A percentile compares a stretch with the other conserved stretches of the same genome.
Evolutionary conservation across 2,329 filamentous ascomycete species (phyloP).

Genomic region (Alternaria alternata): DNA sequence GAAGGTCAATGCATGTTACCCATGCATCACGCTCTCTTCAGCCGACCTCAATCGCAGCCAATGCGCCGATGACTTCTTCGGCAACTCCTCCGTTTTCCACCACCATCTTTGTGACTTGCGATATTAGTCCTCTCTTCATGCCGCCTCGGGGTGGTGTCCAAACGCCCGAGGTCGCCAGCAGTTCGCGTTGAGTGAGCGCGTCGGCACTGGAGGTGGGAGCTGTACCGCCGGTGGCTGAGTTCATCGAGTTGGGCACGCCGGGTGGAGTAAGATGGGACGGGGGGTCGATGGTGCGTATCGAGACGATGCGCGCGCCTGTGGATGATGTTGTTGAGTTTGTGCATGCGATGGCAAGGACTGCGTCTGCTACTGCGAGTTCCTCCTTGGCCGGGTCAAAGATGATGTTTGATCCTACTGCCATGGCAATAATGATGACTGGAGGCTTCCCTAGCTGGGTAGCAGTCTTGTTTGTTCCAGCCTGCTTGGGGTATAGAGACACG

Average conservation of each 20-base stretch:
- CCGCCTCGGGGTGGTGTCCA: conserved; percentile 89
- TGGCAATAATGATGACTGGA: conserved; percentile 88
- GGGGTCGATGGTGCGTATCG: conserved; percentile 59
- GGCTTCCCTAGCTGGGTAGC: conserved; percentile 62
- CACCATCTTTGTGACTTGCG: conserved; percentile 78
- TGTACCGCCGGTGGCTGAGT: conserved; percentile 54
- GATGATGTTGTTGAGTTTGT: conserved; percentile 49
- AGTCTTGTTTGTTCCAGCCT: conserved; percentile 32
- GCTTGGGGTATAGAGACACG: conserved; percentile 74
- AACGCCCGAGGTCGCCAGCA: conserved; percentile 70
- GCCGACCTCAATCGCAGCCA: conserved; percentile 73
- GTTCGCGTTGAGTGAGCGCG: conserved; percentile 59
- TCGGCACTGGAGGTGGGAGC: conserved; percentile 50
- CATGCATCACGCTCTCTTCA: conserved; percentile 26
- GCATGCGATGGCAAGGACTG: conserved; percentile 84
- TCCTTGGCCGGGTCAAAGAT: conserved; percentile 93
- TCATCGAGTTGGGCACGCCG: conserved; percentile 58
- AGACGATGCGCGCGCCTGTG: conserved; percentile 49
- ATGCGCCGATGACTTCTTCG: conserved; percentile 82
- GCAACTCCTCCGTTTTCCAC: conserved; percentile 81
- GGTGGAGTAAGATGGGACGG: conserved; percentile 59
- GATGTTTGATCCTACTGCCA: conserved; percentile 84
- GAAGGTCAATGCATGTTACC: conserved; percentile 1
- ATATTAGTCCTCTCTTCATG: conserved; percentile 76
- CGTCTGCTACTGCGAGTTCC: conserved; percentile 91